A percentile compares a stretch with the other conserved stretches of the same genome.
Conservation (phyloP, 441 rosid species). For the Brassica balearica region DNA sequence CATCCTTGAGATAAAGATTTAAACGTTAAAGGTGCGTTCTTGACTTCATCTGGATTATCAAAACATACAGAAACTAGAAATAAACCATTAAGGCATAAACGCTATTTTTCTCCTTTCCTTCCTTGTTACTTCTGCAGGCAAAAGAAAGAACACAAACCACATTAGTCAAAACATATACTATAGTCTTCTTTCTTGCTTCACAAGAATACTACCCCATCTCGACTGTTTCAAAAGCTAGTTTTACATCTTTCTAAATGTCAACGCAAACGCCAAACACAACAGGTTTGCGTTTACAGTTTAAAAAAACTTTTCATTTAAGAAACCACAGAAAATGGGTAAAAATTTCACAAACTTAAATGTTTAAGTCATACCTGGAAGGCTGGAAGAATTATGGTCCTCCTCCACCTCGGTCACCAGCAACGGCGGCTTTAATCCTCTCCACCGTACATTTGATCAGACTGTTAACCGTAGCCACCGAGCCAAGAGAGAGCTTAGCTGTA, state of each 20-base stretch:
- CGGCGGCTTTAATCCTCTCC: conserved; percentile 86
- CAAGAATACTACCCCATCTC: conserved; percentile 23
- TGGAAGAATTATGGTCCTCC: conserved; percentile 32
- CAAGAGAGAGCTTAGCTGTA: conserved; percentile 91
- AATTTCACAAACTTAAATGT: neutral
- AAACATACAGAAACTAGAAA: conserved; percentile 26
- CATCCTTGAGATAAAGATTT: conserved; percentile 45
- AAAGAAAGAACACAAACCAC: neutral
- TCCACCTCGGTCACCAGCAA: conserved; percentile 39
- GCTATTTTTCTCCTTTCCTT: neutral
- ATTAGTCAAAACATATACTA: neutral
- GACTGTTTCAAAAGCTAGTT: neutral
- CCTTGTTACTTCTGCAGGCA: conserved; percentile 18
- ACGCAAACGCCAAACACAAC: neutral
- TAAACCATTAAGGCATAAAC: conserved; percentile 11
- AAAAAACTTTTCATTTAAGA: neutral
- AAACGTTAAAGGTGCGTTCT: conserved; percentile 90
- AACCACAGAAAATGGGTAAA: neutral
- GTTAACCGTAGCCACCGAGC: conserved; percentile 94
- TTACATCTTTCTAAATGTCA: neutral
- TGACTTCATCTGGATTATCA: conserved; percentile 68
- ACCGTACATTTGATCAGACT: conserved; percentile 93
- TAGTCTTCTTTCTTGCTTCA: conserved; percentile 24
- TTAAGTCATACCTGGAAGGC: conserved; percentile 43
- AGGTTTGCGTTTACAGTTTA: neutral